Evolutionary conservation across 805 yeast species (phyloP).

Genomic region (Suhomyces vadensis): DNA sequence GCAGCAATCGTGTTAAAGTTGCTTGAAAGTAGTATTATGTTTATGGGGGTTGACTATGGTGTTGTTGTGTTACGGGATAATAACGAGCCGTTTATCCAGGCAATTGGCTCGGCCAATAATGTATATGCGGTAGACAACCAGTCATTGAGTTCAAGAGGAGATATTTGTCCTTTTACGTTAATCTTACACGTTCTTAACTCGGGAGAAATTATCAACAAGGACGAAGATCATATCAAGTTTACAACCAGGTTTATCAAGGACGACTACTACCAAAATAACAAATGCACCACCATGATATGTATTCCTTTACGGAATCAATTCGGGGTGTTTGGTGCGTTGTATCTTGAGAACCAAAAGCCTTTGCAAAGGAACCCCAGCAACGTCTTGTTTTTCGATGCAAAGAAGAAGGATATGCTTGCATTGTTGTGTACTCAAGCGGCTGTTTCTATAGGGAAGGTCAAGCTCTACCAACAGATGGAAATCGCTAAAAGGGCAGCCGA

Average conservation of each 20-base stretch:
- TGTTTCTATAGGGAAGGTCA: slow-evolving; percentile 50
- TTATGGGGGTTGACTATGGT: slow-evolving; percentile 37
- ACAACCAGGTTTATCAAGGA: slow-evolving; percentile 38
- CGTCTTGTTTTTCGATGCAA: slow-evolving; percentile 27
- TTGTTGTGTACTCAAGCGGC: slow-evolving; percentile 54
- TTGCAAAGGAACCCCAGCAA: slow-evolving; percentile 6
- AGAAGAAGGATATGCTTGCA: slow-evolving; percentile 40
- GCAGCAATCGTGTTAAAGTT: slow-evolving; percentile 39
- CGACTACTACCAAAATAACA: slow-evolving; percentile 37
- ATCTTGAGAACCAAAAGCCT: slow-evolving; percentile 32
- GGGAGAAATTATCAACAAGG: slow-evolving; percentile 38
- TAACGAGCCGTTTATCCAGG: slow-evolving; percentile 27
- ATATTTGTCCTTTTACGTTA: slow-evolving; percentile 44
- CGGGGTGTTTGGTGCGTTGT: slow-evolving; percentile 47
- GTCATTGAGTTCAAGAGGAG: slow-evolving; percentile 39
- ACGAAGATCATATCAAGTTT: slow-evolving; percentile 35
- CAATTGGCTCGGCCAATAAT: slow-evolving; percentile 29
- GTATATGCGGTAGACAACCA: slow-evolving; percentile 28
- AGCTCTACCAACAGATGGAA: slow-evolving; percentile 49
- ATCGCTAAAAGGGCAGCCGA: slow-evolving; percentile 45
- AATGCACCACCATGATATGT: slow-evolving; percentile 40
- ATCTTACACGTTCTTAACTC: slow-evolving; percentile 39
- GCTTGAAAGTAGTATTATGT: slow-evolving; percentile 38
- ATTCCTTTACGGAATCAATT: slow-evolving; percentile 46
- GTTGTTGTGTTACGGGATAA: slow-evolving; percentile 24